Conservation (phyloP, 1,284 basidiomycete species). For the Fomitopsis pinicola region DNA sequence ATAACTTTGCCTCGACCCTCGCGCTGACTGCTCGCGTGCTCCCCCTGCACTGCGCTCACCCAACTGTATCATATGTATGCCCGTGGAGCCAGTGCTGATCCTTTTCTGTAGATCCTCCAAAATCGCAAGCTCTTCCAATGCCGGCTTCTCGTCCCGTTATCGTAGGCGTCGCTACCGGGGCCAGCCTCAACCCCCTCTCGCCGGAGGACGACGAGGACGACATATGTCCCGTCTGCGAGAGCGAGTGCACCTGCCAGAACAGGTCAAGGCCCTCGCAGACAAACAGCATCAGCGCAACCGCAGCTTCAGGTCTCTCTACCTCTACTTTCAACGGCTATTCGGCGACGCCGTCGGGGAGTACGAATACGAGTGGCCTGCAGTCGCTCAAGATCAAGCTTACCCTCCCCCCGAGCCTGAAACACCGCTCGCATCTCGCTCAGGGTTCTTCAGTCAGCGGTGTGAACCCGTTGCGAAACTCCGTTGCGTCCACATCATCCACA, state of each 20-base stretch:
- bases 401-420: slow-evolving; percentile 43
- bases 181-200: slow-evolving; percentile 15
- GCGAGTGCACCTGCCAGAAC: slow-evolving; percentile 71
- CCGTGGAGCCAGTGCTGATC: slow-evolving; percentile 6
- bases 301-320: slow-evolving; percentile 22
- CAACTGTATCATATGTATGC: background rate
- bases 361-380: slow-evolving; percentile 14
- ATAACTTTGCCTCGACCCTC: background rate
- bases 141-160: slow-evolving; percentile 65
- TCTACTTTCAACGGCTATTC: slow-evolving; percentile 19
- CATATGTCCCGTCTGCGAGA: slow-evolving; percentile 83
- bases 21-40: slow-evolving; percentile 2
- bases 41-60: background rate
- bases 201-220: slow-evolving; percentile 66
- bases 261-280: slow-evolving; percentile 23
- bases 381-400: slow-evolving; percentile 73
- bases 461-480: background rate
- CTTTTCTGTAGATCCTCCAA: slow-evolving; percentile 43
- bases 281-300: slow-evolving; percentile 23
- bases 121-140: slow-evolving; percentile 57
- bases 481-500: slow-evolving; percentile 6
- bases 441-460: slow-evolving; percentile 4
- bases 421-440: slow-evolving; percentile 18
- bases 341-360: slow-evolving; percentile 21
- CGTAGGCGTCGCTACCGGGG: slow-evolving; percentile 38